phyloP scores from a whole-genome alignment of 495 filamentous ascomycete genomes.

The Chaetomium cochliodes region DNA sequence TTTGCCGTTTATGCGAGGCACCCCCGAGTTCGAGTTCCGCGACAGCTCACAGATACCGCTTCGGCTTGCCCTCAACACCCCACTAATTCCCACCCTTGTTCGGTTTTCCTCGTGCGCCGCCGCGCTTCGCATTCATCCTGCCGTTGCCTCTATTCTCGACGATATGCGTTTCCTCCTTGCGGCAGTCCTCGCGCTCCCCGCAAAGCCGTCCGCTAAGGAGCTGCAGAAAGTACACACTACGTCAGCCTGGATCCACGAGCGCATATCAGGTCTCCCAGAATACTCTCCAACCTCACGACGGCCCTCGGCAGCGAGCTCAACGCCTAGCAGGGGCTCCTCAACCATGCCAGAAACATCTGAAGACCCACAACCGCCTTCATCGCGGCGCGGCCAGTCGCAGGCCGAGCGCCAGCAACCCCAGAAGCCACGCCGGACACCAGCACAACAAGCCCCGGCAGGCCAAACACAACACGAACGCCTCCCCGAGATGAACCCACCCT shows the following conservation, averaged over 20 bases:
- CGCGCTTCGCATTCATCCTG: conserved; percentile 33
- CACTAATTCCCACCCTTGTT: conserved; percentile 32
- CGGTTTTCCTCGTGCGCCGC: conserved; percentile 34
- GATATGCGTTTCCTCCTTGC: conserved; percentile 40
- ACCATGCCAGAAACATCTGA: background rate
- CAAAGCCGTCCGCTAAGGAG: conserved; percentile 31
- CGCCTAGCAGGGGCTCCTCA: conserved; percentile 12
- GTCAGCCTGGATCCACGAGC: conserved; percentile 38
- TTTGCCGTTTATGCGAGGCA: conserved; percentile 30
- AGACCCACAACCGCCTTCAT: background rate
- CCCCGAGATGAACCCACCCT: background rate
- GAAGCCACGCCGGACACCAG: background rate
- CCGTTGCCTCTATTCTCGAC: conserved; percentile 41
- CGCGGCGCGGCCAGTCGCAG: background rate
- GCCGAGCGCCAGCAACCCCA: background rate
- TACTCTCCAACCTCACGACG: conserved; percentile 21
- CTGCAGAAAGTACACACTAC: conserved; percentile 37
- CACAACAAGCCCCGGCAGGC: background rate
- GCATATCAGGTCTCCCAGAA: conserved; percentile 31
- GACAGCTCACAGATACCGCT: conserved; percentile 32
- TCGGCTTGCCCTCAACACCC: conserved; percentile 41
- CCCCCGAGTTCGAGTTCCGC: conserved; percentile 33
- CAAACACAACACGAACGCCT: background rate
- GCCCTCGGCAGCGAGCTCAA: conserved; percentile 13
- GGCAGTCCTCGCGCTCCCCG: conserved; percentile 35